These are phyloP conservation scores for Xylaria sp. DNA, from an alignment of 2,329 filamentous ascomycete species.

Conservation along the genomic window DNA sequence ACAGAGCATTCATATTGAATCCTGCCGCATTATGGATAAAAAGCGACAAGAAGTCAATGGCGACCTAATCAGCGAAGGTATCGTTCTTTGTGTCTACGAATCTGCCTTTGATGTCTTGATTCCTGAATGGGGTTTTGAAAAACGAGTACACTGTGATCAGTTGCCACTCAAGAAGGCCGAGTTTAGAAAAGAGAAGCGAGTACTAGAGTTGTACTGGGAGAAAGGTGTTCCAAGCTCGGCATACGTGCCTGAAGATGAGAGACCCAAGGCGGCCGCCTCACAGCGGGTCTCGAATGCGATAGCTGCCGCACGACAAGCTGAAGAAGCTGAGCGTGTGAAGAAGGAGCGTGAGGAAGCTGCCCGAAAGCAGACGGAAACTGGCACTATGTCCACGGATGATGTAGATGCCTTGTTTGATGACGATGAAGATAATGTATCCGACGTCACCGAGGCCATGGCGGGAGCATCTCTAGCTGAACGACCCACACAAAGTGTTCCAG, in stretches of 20 bases:
- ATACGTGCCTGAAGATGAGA: conserved; percentile 96
- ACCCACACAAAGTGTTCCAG: conserved; percentile 93
- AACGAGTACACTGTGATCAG: conserved; percentile 98
- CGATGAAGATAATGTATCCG: conserved; percentile 86
- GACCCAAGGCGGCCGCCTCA: conserved; percentile 82
- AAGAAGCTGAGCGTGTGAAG: conserved; percentile 81
- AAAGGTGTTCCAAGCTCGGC: conserved; percentile 97
- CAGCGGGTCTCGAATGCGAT: conserved; percentile 79
- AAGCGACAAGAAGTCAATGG: conserved; percentile 86
- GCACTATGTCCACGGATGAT: conserved; percentile 91
- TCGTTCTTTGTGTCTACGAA: conserved; percentile 97
- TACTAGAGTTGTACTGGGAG: conserved; percentile 99
- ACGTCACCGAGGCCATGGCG: conserved; percentile 89
- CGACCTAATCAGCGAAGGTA: conserved; percentile 93
- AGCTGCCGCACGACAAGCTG: conserved; percentile 80
- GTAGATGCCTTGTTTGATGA: conserved; percentile 97
- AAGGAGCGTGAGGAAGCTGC: conserved; percentile 92
- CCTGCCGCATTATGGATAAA: conserved; percentile 95
- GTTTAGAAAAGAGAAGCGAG: conserved; percentile 93
- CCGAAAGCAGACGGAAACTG: conserved; percentile 92
- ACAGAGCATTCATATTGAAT: conserved; percentile 98
- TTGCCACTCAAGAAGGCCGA: conserved; percentile 99
- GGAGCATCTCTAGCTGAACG: conserved; percentile 90
- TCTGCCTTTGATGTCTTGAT: conserved; percentile 98
- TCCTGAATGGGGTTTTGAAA: conserved; percentile 98